Evolutionary conservation across 2,329 filamentous ascomycete species (phyloP), one percentile per base, ranked within the genome.

Genomic region (Cladosporium sp.): DNA sequence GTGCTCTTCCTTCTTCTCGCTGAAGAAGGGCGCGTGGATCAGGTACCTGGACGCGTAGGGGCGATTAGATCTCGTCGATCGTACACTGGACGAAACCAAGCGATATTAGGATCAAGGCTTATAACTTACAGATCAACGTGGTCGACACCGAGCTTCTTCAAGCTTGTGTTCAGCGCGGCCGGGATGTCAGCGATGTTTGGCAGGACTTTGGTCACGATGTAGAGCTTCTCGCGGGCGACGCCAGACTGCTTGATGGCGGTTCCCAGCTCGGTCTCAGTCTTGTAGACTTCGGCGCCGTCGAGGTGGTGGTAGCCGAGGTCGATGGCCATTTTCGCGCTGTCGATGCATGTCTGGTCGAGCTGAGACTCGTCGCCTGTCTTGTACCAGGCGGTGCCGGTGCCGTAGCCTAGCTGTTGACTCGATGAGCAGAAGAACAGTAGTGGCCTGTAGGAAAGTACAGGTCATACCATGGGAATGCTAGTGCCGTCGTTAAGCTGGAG

Each of bases 401-500:
- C 91, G 72, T 91, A 93, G 49, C 83, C 88, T 21, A 93, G 80
- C 88, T 90, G n/a, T 29, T 50, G 35, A 5, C 1, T 1, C 16
- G 14, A 37, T 37, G 2, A 37, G 35, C 5, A 6, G 14, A 37
- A 6, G 49, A 53, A 37, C 35, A 1, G 4, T 11, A 12, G 14
- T 2, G 8, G 18, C 10, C 5, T 44, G 16, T 35, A 11, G 2
- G 44, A 68, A 57, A 68, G 53, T 57, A 5, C 6, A 2, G 2
- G n/a, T 28, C 23, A 44, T 78, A 89, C 87, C 82, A 90, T 84
- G 12, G 91, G 91, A 62, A 93, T 91, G 66, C 86, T 84, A 67
- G 86, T 86, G 67, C 89, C 90, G 80, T 93, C 89, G 70, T 91
- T 91, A 65, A 93, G 82, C 79, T 89, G 91, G 64, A 92, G 77